These are phyloP conservation scores for Amanita molliuscula DNA, from an alignment of 768 basidiomycete genomes.

Conservation along the genomic window DNA sequence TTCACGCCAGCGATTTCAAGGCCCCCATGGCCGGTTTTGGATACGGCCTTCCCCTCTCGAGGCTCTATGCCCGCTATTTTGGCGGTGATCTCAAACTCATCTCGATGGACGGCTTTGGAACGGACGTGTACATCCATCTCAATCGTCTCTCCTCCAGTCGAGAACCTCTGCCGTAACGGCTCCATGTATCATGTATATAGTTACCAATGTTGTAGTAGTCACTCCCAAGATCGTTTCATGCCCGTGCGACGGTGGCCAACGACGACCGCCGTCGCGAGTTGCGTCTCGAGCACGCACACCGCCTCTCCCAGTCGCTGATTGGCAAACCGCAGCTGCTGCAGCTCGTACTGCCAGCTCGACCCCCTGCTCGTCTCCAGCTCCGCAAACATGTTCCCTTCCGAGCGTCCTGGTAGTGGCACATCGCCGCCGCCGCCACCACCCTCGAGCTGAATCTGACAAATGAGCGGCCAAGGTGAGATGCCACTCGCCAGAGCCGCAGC, in stretches of 20 bases:
- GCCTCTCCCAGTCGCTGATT: constrained; percentile 62
- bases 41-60: constrained; percentile 86
- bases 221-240: constrained; percentile 1
- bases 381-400: constrained; percentile 44
- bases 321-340: constrained; percentile 70
- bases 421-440: constrained; percentile 9
- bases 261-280: not conserved
- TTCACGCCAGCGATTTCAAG: constrained; percentile 83
- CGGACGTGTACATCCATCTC: constrained; percentile 31
- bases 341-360: constrained; percentile 90
- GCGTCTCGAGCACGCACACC: constrained; percentile 21
- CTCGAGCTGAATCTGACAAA: constrained; percentile 27
- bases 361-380: constrained; percentile 58
- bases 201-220: not conserved
- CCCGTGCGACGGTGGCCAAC: not conserved
- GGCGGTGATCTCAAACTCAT: constrained; percentile 90
- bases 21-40: constrained; percentile 98
- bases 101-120: constrained; percentile 98
- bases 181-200: not conserved
- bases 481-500: constrained; percentile 9
- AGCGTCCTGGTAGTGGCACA: too few relatives aligned
- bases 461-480: constrained; percentile 24
- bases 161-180: not conserved
- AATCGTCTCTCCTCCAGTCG: not conserved
- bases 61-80: constrained; percentile 94